Conservation (phyloP, 225 moss, liverwort and hornwort genomes). For the Neckera pumila region DNA sequence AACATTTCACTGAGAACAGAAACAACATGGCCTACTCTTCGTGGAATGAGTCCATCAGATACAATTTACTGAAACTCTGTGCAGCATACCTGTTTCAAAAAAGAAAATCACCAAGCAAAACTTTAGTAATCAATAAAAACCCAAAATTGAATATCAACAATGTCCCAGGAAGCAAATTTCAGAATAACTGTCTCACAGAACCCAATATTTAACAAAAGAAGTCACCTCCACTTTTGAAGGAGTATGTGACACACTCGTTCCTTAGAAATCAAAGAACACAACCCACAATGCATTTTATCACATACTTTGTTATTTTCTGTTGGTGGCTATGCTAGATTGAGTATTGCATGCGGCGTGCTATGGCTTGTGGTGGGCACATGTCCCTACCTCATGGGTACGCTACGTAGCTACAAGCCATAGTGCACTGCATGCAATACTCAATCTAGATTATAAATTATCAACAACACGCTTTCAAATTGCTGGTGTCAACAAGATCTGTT, state of each 20-base stretch:
- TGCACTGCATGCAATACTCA: background rate
- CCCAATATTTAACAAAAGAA: background rate
- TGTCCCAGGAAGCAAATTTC: conserved; percentile 2
- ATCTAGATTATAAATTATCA: background rate
- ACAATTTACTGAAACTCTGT: conserved; percentile 78
- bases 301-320: background rate
- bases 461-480: background rate
- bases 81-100: conserved; percentile 58
- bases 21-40: conserved; percentile 26
- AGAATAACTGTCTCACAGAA: background rate
- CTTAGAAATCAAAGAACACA: background rate
- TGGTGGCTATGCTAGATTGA: background rate
- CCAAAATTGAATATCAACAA: background rate
- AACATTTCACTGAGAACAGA: background rate
- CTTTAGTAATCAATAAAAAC: background rate
- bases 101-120: background rate
- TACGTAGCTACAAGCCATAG: background rate
- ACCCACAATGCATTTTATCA: background rate
- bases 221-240: background rate
- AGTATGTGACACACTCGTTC: background rate
- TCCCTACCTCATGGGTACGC: background rate
- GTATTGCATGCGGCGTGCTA: background rate
- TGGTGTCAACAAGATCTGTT: background rate
- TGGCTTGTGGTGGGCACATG: background rate
- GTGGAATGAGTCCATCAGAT: conserved; percentile 83